Evolutionary conservation across 331 rosid species (phyloP).

Genomic region (Malus hybrid): DNA sequence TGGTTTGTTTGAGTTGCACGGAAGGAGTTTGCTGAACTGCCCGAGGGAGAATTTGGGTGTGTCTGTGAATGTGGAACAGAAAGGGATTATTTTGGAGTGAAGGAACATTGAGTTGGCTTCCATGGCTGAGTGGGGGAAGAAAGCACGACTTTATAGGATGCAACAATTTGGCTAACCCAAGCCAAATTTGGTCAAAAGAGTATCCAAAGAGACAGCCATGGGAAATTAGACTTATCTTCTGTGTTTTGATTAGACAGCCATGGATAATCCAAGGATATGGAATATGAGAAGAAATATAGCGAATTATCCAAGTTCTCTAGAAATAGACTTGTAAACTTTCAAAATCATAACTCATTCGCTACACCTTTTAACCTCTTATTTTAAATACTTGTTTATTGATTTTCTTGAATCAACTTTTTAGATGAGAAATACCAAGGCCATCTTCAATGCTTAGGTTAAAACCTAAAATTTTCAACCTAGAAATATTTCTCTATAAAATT

Average conservation of each 20-base stretch:
- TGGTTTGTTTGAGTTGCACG: constrained; percentile 7
- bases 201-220: background rate
- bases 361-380: too few relatives aligned
- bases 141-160: constrained; percentile 5
- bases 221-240: background rate
- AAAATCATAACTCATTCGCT: too few relatives aligned
- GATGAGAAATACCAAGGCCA: too few relatives aligned
- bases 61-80: constrained; percentile 23
- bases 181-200: background rate
- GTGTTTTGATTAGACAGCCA: background rate
- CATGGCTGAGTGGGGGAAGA: constrained; percentile 32
- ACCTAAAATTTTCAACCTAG: too few relatives aligned
- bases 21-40: constrained; percentile 47
- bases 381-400: too few relatives aligned
- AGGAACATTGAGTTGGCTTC: constrained; percentile 44
- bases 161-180: background rate
- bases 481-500: too few relatives aligned
- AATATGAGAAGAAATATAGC: too few relatives aligned
- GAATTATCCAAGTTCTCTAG: too few relatives aligned
- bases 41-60: constrained; percentile 37
- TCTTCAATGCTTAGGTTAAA: too few relatives aligned
- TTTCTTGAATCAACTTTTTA: too few relatives aligned
- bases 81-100: constrained; percentile 36
- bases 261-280: too few relatives aligned
- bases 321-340: too few relatives aligned